Base-by-base conservation (phyloP, 208 protist species). In the Trypanosoma boissoni region DNA sequence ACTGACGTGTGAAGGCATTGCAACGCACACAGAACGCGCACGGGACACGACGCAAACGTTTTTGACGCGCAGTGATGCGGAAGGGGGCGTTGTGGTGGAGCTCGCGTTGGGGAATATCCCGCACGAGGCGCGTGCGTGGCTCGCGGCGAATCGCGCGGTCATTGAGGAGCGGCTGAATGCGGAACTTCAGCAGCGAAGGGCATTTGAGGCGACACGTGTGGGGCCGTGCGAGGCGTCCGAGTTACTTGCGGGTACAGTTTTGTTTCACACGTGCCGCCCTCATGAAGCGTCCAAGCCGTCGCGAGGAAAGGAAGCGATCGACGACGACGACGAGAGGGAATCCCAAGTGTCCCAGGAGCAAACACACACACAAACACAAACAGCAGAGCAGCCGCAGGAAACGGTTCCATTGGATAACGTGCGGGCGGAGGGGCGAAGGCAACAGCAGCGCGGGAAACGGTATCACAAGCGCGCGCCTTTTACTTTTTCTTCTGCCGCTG, bases 401-500 rank as follows among this genome's bases (percentile, higher is more conserved):
- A 3, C 14, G 6, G 9, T 46, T 14, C 23, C 21, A 3, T 2
- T n/a, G 53, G 14, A 27, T 14, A 32, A 41, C 3, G 28, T 16
- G 36, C 28, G 21, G 36, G 16, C 41, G 32, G 27, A n/a, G 14
- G 4, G 16, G n/a, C 10, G n/a, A n/a, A n/a, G n/a, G n/a, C n/a
- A n/a, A n/a, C n/a, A n/a, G n/a, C n/a, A n/a, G n/a, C n/a, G n/a
- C n/a, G 45, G 27, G 18, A 50, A 59, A 24, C 51, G 61, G 0
- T 68, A 68, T 27, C 61, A 34, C 23, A 68, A 68, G 29, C 51
- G 61, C 7, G 29, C 2, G n/a, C 16, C 43, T 42, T 42, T 60
- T 37, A 43, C 53, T 2, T 34, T 52, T 2, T 34, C 1, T 2
- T 60, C 42, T 39, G 23, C 51, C 14, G 42, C 44, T 0, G 32